Percentiles rank a stretch among this genome's conserved stretches.
phyloP scores from a whole-genome alignment of 2,329 filamentous ascomycete genomes.

The Venturia pyrina region DNA sequence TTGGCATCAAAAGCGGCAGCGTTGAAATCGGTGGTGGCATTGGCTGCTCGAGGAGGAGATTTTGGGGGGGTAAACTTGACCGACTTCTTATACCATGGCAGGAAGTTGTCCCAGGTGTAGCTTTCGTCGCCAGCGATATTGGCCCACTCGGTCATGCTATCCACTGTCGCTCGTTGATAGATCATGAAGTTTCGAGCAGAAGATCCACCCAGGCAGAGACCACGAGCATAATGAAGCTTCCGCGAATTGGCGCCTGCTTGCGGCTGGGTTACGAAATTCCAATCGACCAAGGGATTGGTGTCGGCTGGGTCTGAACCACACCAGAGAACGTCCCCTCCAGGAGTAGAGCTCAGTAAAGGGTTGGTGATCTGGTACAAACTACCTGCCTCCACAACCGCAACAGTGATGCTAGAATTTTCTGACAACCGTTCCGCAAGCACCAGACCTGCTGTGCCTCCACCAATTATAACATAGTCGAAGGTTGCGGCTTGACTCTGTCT shows the following conservation, averaged over 20 bases:
- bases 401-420: background rate
- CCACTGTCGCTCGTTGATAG: constrained; percentile 7
- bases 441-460: constrained; percentile 1
- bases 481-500: background rate
- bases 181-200: constrained; percentile 13
- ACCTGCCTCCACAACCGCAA: constrained; percentile 8
- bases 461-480: constrained; percentile 4
- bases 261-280: constrained; percentile 21
- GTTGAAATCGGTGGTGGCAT: constrained; percentile 20
- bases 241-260: constrained; percentile 16
- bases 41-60: constrained; percentile 16
- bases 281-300: constrained; percentile 21
- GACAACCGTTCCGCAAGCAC: background rate
- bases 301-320: constrained; percentile 15
- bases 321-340: constrained; percentile 18
- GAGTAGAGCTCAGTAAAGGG: constrained; percentile 15
- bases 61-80: constrained; percentile 23
- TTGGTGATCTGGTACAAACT: constrained; percentile 25
- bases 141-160: constrained; percentile 18
- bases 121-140: constrained; percentile 22
- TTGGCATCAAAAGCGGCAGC: constrained; percentile 1
- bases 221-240: constrained; percentile 20
- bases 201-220: constrained; percentile 20
- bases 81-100: constrained; percentile 22
- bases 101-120: constrained; percentile 21